Evolutionary conservation across 208 protist genomes (phyloP).

Genomic region (Wallacemonas sp.): DNA sequence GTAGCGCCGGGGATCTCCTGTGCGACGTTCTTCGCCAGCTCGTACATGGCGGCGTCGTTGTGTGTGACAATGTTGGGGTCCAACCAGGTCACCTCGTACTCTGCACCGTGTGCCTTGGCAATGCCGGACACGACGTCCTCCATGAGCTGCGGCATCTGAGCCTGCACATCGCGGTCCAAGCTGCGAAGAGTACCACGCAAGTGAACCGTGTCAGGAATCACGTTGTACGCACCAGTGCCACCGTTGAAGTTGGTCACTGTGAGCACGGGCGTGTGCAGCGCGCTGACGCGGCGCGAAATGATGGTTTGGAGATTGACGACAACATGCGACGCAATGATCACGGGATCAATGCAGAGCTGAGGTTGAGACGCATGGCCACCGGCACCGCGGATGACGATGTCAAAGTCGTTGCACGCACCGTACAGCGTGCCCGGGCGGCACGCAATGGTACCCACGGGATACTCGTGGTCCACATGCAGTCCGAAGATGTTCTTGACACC

Average conservation of each 20-base stretch:
- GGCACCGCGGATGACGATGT: conserved; percentile 64
- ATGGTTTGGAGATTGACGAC: conserved; percentile 56
- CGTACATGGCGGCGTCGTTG: conserved; percentile 72
- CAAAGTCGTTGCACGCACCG: conserved; percentile 66
- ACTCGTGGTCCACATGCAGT: conserved; percentile 26
- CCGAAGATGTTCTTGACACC: conserved; percentile 52
- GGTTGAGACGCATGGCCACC: conserved; percentile 73
- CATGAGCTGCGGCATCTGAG: conserved; percentile 57
- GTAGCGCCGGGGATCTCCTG: conserved; percentile 27
- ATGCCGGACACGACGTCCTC: conserved; percentile 70
- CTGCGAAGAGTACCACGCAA: conserved; percentile 73
- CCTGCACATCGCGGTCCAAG: conserved; percentile 65
- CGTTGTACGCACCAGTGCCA: conserved; percentile 68
- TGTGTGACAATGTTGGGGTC: conserved; percentile 84
- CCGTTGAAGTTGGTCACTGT: conserved; percentile 62
- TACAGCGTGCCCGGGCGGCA: conserved; percentile 38
- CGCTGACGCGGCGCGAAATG: conserved; percentile 65
- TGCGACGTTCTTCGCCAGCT: conserved; percentile 35
- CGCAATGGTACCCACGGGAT: conserved; percentile 23
- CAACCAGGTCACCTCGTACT: conserved; percentile 68
- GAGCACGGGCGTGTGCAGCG: conserved; percentile 58
- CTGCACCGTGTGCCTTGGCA: conserved; percentile 56
- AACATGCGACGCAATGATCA: conserved; percentile 54
- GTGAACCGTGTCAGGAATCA: conserved; percentile 69
- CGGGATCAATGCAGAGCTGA: conserved; percentile 66